phyloP scores from a whole-genome alignment of 2,329 filamentous ascomycete genomes.

The Penicillium thymicola region DNA sequence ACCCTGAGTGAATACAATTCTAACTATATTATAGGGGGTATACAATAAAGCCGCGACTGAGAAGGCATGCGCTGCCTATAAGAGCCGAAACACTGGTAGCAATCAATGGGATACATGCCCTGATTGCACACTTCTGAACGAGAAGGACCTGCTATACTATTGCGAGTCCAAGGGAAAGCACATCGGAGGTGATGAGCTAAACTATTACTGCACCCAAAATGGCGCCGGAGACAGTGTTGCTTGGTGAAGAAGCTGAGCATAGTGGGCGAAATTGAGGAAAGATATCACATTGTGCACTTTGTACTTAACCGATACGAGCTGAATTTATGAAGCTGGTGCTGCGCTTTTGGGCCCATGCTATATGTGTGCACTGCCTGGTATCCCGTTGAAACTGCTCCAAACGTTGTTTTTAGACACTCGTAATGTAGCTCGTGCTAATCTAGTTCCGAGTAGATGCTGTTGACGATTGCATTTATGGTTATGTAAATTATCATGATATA shows the following conservation, averaged over 20 bases:
- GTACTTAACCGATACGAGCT: background rate
- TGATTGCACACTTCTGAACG: background rate
- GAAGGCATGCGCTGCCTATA: background rate
- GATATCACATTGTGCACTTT: background rate
- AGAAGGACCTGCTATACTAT: background rate
- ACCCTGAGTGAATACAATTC: background rate
- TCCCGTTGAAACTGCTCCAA: background rate
- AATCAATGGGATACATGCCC: background rate
- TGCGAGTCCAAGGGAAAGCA: background rate
- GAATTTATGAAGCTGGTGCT: background rate
- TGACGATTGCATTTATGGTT: too few species aligned
- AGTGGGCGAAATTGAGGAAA: background rate
- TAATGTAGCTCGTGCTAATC: background rate
- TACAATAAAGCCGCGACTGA: background rate
- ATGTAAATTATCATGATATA: too few species aligned
- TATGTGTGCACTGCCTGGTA: too few species aligned
- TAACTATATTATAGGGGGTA: background rate
- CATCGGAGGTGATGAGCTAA: background rate
- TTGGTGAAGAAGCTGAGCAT: background rate
- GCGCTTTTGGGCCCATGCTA: background rate
- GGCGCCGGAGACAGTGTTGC: background rate
- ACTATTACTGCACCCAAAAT: background rate
- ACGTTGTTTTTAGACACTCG: background rate
- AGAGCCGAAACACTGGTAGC: background rate
- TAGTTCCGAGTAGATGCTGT: background rate